Base-by-base conservation (phyloP, 441 rosid species). In the Mallotus repandus region DNA sequence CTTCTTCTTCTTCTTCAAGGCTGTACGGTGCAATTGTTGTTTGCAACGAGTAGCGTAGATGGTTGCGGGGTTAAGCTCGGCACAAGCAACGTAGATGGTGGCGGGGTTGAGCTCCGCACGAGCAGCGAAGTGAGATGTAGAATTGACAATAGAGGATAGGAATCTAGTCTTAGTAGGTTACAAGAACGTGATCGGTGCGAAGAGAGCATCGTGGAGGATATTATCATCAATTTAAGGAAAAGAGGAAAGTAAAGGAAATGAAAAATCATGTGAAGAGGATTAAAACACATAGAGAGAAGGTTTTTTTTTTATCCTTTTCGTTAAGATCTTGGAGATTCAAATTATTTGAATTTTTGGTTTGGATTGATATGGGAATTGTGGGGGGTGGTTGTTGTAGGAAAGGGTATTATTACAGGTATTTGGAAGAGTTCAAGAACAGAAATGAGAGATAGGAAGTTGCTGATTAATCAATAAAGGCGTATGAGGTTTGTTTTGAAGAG, bases 111-210 rank as follows among this genome's bases (percentile, higher is more conserved):
- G n/a, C n/a, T n/a, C n/a, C n/a, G n/a, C n/a, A n/a, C n/a, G n/a
- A 54, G 86, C 89, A 12, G 90, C 91, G 64, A 78, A 83, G 71
- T 90, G 87, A 1, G 89, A 89, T 72, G 90, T 87, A 32, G 96
- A 90, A 77, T 84, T 89, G 54, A 89, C 91, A 0, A 88, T 90
- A 11, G 93, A 73, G 71, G 89, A 83, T 78, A 78, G 85, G 29
- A 82, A 82, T 71, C 60, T 86, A 79, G 73, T 83, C 12, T 86
- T 82, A 22, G 83, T 80, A 25, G 83, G 84, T 21, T 80, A 86
- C 69, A 86, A 83, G 70, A 86, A 86, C 60, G 81, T 83, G 35
- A 66, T 83, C 19, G 84, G 89, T 58, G 79, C 87, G 16, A 80
- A 82, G 35, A 82, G 85, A 49, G 89, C 85, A 10, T 77, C 85